A percentile compares a stretch with the other conserved stretches of the same genome.
Evolutionary conservation across 768 basidiomycete species (phyloP).

Genomic region (Panaeolus cyanescens): DNA sequence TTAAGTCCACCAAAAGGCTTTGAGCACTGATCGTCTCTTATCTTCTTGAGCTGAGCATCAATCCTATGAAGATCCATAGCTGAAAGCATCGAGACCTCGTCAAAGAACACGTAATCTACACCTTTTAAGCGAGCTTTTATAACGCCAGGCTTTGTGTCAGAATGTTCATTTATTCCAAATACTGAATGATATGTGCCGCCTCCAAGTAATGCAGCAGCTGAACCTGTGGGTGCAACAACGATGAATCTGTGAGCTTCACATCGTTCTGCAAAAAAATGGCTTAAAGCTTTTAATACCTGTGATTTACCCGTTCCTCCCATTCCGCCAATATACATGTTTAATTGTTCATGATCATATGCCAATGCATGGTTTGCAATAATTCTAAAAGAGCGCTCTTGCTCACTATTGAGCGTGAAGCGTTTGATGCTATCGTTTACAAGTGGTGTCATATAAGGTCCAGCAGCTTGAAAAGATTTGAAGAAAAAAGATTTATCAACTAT

Average conservation of each 20-base stretch:
- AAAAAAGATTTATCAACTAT: background rate
- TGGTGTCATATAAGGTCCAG: background rate
- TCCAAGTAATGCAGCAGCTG: constrained; percentile 14
- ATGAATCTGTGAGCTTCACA: constrained; percentile 18
- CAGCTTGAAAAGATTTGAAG: background rate
- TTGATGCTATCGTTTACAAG: constrained; percentile 1
- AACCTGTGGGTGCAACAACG: constrained; percentile 16
- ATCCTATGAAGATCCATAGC: constrained; percentile 29
- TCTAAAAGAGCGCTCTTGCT: constrained; percentile 28
- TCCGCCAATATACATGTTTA: constrained; percentile 33
- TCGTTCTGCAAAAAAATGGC: constrained; percentile 19
- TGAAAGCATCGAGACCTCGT: constrained; percentile 45
- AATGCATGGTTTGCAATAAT: constrained; percentile 27
- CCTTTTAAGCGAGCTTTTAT: constrained; percentile 18
- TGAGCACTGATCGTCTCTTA: background rate
- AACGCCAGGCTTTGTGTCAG: background rate
- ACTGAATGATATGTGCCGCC: constrained; percentile 14
- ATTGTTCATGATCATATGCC: constrained; percentile 10
- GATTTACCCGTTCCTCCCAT: constrained; percentile 37
- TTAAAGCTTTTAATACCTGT: constrained; percentile 28
- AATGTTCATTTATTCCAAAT: constrained; percentile 9
- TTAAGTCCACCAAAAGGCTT: constrained; percentile 36
- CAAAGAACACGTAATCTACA: constrained; percentile 40
- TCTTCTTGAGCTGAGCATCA: constrained; percentile 19
- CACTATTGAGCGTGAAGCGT: constrained; percentile 19